Conservation (phyloP, 2,329 filamentous ascomycete species). For the Trichoderma sp. region DNA sequence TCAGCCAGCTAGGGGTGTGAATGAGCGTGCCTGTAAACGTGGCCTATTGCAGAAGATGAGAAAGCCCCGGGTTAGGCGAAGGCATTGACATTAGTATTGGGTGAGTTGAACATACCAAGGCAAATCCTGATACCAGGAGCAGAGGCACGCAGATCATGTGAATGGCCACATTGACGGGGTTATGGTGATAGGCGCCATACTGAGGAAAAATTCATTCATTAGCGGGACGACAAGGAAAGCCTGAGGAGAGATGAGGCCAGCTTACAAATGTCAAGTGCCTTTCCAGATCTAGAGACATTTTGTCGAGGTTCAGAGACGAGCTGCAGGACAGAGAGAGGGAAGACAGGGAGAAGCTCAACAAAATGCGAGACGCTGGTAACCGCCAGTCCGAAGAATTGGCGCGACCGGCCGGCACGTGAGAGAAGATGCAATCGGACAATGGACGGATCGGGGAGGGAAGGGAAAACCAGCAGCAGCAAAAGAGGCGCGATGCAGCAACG, state of each 20-base stretch:
- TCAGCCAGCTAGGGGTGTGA: slow-evolving; percentile 63
- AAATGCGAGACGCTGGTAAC: background rate
- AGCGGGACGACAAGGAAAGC: background rate
- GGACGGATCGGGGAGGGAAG: background rate
- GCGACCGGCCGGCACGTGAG: slow-evolving; percentile 16
- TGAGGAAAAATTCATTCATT: slow-evolving; percentile 35
- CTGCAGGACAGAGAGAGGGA: background rate
- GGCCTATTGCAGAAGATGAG: slow-evolving; percentile 42
- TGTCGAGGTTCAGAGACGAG: slow-evolving; percentile 13
- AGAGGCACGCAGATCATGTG: slow-evolving; percentile 78
- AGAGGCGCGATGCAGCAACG: background rate
- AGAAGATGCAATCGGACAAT: background rate
- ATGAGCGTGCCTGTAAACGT: slow-evolving; percentile 63
- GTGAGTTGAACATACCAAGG: slow-evolving; percentile 56
- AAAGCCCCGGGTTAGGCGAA: background rate
- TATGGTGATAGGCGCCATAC: slow-evolving; percentile 84
- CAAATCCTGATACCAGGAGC: slow-evolving; percentile 68
- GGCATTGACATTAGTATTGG: no score
- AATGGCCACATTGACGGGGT: slow-evolving; percentile 72
- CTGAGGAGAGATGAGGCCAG: slow-evolving; percentile 2
- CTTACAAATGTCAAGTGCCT: slow-evolving; percentile 79
- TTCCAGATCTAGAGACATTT: slow-evolving; percentile 73
- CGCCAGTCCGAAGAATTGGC: slow-evolving; percentile 13
- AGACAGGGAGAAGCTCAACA: background rate
- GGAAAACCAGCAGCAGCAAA: background rate